Evolutionary conservation across 805 yeast species (phyloP).

Genomic region (Grigorovia humatica): DNA sequence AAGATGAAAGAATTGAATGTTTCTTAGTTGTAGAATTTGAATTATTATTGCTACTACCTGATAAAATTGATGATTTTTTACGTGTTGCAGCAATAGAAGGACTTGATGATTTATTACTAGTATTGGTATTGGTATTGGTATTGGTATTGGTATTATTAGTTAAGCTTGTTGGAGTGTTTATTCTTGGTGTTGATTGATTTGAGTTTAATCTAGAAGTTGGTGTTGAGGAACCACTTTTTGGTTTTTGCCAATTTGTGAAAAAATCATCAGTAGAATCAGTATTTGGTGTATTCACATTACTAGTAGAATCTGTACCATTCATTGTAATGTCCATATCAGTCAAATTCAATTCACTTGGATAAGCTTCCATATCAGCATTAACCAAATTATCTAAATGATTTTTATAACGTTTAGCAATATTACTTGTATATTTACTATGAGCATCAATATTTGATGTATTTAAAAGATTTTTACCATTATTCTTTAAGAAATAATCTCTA

Average conservation of each 20-base stretch:
- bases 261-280: slow-evolving; percentile 65
- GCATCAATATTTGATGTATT: slow-evolving; percentile 43
- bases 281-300: slow-evolving; percentile 22
- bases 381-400: slow-evolving; percentile 67
- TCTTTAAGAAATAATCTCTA: slow-evolving; percentile 68
- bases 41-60: slow-evolving; percentile 23
- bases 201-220: slow-evolving; percentile 1
- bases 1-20: slow-evolving; percentile 40
- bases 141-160: neutral
- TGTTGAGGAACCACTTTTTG: slow-evolving; percentile 23
- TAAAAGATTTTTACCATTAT: slow-evolving; percentile 73
- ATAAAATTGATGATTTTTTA: slow-evolving; percentile 10
- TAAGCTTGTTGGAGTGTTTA: neutral
- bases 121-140: slow-evolving; percentile 14
- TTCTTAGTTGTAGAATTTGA: slow-evolving; percentile 24
- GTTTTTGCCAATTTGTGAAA: slow-evolving; percentile 85
- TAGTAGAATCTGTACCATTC: slow-evolving; percentile 14
- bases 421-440: slow-evolving; percentile 67
- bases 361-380: slow-evolving; percentile 50
- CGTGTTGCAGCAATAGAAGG: neutral
- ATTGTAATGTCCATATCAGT: slow-evolving; percentile 14
- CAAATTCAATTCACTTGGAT: slow-evolving; percentile 65
- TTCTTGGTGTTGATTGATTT: slow-evolving; percentile 1
- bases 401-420: slow-evolving; percentile 71
- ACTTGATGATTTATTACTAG: slow-evolving; percentile 11